These are phyloP conservation scores for Metschnikowia cubensis DNA, from an alignment of 805 yeast genomes.

Conservation along the genomic window DNA sequence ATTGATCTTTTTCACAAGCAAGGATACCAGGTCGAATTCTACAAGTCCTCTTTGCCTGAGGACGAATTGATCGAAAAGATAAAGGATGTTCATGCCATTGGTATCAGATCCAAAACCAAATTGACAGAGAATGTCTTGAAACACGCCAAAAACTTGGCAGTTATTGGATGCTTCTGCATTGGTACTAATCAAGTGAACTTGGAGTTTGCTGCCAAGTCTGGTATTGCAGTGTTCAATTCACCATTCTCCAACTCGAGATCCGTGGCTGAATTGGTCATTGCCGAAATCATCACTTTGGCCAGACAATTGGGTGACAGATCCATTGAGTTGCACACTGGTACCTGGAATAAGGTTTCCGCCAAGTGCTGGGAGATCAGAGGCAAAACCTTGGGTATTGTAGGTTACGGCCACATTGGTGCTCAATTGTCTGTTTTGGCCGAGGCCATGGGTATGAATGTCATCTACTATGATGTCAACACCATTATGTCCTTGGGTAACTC, in stretches of 20 bases:
- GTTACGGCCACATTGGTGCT: constrained; percentile 97
- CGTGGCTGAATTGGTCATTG: constrained; percentile 95
- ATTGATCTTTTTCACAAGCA: constrained; percentile 77
- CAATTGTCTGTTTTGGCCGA: constrained; percentile 96
- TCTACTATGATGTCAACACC: constrained; percentile 87
- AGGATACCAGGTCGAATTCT: constrained; percentile 96
- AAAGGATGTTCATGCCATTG: constrained; percentile 90
- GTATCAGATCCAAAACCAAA: constrained; percentile 95
- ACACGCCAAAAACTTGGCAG: constrained; percentile 86
- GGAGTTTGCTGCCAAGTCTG: constrained; percentile 84
- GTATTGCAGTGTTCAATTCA: constrained; percentile 96
- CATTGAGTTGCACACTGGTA: constrained; percentile 90
- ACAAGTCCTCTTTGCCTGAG: constrained; percentile 84
- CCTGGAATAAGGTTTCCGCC: constrained; percentile 94
- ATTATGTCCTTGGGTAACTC: constrained; percentile 98
- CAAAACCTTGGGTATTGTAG: constrained; percentile 93
- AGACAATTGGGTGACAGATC: constrained; percentile 97
- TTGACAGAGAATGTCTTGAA: constrained; percentile 72
- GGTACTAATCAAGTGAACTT: constrained; percentile 98
- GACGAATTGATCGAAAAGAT: constrained; percentile 93
- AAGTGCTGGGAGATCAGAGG: constrained; percentile 99
- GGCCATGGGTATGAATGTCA: constrained; percentile 94
- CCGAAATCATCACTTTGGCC: constrained; percentile 88
- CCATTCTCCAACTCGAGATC: constrained; percentile 98
- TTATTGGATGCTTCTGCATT: constrained; percentile 96